phyloP scores from a whole-genome alignment of 2,329 filamentous ascomycete genomes.

The Fusarium irregulare region DNA sequence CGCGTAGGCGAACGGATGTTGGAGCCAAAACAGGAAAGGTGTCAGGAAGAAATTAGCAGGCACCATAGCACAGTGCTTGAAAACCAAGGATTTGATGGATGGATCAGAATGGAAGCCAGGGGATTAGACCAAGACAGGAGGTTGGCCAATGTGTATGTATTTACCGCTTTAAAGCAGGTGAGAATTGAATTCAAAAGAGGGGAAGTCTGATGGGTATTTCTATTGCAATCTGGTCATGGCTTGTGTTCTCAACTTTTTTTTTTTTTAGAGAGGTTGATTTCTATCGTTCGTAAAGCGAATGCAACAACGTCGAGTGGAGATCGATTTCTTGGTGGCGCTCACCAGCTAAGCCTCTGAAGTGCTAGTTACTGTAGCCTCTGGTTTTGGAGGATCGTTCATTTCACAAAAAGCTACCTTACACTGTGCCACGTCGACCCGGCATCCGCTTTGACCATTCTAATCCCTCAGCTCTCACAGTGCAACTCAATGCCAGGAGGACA shows the following conservation, averaged over 20 bases:
- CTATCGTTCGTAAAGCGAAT: background rate
- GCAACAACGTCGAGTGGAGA: background rate
- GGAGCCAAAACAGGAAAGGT: constrained; percentile 35
- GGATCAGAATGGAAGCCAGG: background rate
- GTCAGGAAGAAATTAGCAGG: constrained; percentile 41
- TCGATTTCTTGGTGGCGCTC: background rate
- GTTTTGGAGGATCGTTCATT: background rate
- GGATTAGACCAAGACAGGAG: background rate
- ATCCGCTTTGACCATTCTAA: constrained; percentile 8
- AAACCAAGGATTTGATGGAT: background rate
- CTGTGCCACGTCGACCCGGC: constrained; percentile 28
- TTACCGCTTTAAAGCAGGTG: background rate
- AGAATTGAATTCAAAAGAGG: background rate
- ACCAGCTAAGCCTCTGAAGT: background rate
- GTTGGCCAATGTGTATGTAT: background rate
- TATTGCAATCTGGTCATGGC: background rate
- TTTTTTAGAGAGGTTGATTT: background rate
- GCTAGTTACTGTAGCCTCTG: background rate
- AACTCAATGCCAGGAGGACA: background rate
- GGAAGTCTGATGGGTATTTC: background rate
- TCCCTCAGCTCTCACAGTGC: constrained; percentile 26
- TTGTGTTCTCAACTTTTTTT: background rate
- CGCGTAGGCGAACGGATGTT: constrained; percentile 31
- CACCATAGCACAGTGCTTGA: constrained; percentile 11
- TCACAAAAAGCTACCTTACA: constrained; percentile 1